These are phyloP conservation scores for Paraconiothyrium brasiliense DNA, from an alignment of 2,329 filamentous ascomycete genomes.

Conservation along the genomic window DNA sequence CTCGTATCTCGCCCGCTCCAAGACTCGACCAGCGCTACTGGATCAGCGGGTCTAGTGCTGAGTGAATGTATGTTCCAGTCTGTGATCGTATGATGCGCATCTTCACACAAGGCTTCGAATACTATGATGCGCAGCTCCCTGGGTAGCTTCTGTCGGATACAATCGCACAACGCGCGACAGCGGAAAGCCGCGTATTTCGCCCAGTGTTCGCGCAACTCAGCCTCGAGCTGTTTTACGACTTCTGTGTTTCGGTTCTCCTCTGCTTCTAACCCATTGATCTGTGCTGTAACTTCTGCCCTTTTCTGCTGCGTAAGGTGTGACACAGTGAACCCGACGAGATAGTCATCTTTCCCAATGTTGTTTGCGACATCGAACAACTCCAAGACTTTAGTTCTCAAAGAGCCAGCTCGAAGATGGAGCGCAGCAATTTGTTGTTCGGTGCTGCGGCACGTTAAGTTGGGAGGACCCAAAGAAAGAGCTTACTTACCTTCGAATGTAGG, in stretches of 20 bases:
- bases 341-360: not conserved
- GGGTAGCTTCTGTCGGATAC: not conserved
- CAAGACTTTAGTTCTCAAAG: not conserved
- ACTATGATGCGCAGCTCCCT: conserved; percentile 7
- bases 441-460: not conserved
- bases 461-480: not conserved
- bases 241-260: conserved; percentile 2
- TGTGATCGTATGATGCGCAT: conserved; percentile 6
- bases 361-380: conserved; percentile 9
- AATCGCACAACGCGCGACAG: conserved; percentile 4
- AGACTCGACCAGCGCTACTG: conserved; percentile 1
- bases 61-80: not conserved
- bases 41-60: not conserved
- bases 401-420: not conserved
- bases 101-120: not conserved
- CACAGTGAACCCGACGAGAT: not conserved
- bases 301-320: not conserved
- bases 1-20: conserved; percentile 7
- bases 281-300: not conserved
- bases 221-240: conserved; percentile 1
- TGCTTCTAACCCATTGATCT: not conserved
- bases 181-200: not conserved
- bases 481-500: conserved; percentile 2
- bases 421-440: not conserved
- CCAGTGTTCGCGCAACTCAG: conserved; percentile 4